Conservation (phyloP, 2,329 filamentous ascomycete genomes). For the Hypoxylon sp. region DNA sequence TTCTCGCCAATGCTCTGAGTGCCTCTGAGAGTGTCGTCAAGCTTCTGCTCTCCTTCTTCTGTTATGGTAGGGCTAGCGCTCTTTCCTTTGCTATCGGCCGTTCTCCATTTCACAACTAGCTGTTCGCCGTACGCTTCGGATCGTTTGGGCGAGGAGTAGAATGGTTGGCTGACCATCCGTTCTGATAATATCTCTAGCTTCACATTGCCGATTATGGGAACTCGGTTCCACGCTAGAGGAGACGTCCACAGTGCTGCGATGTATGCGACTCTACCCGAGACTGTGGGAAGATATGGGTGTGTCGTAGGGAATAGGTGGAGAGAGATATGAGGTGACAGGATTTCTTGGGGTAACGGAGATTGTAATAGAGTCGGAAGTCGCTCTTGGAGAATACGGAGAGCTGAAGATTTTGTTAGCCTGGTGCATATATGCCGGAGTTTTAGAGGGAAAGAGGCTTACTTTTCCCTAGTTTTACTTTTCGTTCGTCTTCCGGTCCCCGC, state of each 20-base stretch:
- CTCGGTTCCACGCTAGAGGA: slow-evolving; percentile 93
- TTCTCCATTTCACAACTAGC: slow-evolving; percentile 92
- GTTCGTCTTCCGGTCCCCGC: slow-evolving; percentile 65
- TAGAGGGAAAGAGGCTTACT: slow-evolving; percentile 61
- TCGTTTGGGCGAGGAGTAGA: slow-evolving; percentile 63
- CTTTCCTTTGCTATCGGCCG: slow-evolving; percentile 66
- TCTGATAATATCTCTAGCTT: slow-evolving; percentile 89
- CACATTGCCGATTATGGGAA: slow-evolving; percentile 92
- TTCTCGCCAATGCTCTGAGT: slow-evolving; percentile 69
- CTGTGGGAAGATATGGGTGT: slow-evolving; percentile 90
- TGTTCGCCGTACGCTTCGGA: slow-evolving; percentile 78
- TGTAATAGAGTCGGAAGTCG: slow-evolving; percentile 77
- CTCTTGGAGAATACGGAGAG: slow-evolving; percentile 75
- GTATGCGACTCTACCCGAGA: slow-evolving; percentile 91
- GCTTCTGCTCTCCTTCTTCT: slow-evolving; percentile 54
- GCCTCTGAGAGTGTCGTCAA: slow-evolving; percentile 56
- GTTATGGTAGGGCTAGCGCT: slow-evolving; percentile 51
- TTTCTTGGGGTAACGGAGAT: slow-evolving; percentile 78
- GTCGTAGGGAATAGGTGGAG: slow-evolving; percentile 81
- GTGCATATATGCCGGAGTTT: slow-evolving; percentile 24
- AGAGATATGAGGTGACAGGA: slow-evolving; percentile 81
- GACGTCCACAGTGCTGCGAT: slow-evolving; percentile 95
- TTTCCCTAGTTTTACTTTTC: slow-evolving; percentile 74
- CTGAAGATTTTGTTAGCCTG: slow-evolving; percentile 57
- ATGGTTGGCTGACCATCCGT: slow-evolving; percentile 79